Evolutionary conservation across 768 basidiomycete genomes (phyloP).

Genomic region (Fomitopsis serialis): DNA sequence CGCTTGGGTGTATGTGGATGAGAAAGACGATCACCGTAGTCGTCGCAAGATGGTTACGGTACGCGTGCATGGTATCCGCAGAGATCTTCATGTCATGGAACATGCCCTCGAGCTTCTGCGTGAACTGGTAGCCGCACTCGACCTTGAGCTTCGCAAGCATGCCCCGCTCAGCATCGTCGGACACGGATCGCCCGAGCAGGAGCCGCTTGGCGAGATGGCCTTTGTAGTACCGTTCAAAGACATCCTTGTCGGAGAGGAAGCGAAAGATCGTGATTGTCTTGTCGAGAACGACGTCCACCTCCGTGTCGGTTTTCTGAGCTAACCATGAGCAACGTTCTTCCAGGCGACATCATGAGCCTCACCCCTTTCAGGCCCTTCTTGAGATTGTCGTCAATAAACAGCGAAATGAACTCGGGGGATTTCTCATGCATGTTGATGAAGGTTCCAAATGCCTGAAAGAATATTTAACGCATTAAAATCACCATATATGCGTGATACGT

Average conservation of each 20-base stretch:
- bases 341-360: slow-evolving; percentile 24
- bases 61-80: slow-evolving; percentile 72
- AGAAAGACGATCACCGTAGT: slow-evolving; percentile 44
- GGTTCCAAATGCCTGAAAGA: slow-evolving; percentile 75
- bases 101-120: slow-evolving; percentile 98
- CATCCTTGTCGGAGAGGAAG: slow-evolving; percentile 90
- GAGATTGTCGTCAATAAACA: slow-evolving; percentile 95
- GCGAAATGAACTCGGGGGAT: slow-evolving; percentile 89
- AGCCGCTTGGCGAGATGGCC: slow-evolving; percentile 91
- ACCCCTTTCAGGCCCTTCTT: slow-evolving; percentile 94
- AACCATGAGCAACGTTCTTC: neutral
- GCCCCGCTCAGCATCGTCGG: slow-evolving; percentile 95
- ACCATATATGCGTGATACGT: slow-evolving; percentile 13
- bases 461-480: neutral
- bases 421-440: slow-evolving; percentile 88
- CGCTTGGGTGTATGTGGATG: neutral
- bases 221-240: slow-evolving; percentile 98
- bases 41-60: slow-evolving; percentile 54
- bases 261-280: slow-evolving; percentile 97
- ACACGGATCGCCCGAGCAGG: slow-evolving; percentile 79
- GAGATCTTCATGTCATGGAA: slow-evolving; percentile 95
- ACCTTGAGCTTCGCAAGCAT: slow-evolving; percentile 97
- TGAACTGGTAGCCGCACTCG: slow-evolving; percentile 95
- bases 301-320: slow-evolving; percentile 84
- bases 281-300: slow-evolving; percentile 85